These are phyloP conservation scores for Trifolium repens DNA, from an alignment of 306 rosid species.

Conservation along the genomic window DNA sequence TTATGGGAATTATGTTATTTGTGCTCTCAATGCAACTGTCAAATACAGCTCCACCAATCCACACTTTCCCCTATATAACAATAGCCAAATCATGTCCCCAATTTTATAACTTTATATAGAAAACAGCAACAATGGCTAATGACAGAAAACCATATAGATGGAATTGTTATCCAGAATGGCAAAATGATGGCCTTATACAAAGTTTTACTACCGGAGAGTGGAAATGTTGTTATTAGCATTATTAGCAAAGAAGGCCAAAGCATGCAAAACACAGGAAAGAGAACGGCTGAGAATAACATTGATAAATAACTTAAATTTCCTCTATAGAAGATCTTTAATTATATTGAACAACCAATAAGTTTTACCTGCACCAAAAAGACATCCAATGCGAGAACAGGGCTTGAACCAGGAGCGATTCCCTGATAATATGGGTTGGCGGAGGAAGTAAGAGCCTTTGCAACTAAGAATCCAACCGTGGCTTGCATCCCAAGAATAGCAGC, in stretches of 20 bases:
- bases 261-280: conserved; percentile 5
- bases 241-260: neutral
- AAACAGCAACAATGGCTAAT: neutral
- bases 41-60: conserved; percentile 14
- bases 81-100: conserved; percentile 6
- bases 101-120: neutral
- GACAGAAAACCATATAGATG: conserved; percentile 31
- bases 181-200: neutral
- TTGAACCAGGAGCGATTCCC: conserved; percentile 80
- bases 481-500: conserved; percentile 96
- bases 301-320: conserved; percentile 23
- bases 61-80: conserved; percentile 1
- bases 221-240: neutral
- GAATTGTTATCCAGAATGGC: neutral
- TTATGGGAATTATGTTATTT: neutral
- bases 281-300: neutral
- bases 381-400: conserved; percentile 95
- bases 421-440: conserved; percentile 88
- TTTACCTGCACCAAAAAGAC: conserved; percentile 95
- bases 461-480: conserved; percentile 91
- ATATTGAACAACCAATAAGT: neutral
- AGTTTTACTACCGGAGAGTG: neutral
- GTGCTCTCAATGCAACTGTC: conserved; percentile 28
- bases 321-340: neutral
- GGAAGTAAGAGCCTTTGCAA: conserved; percentile 95